Evolutionary conservation across 2,329 filamentous ascomycete species (phyloP).

Genomic region (Diaporthe australafricana): DNA sequence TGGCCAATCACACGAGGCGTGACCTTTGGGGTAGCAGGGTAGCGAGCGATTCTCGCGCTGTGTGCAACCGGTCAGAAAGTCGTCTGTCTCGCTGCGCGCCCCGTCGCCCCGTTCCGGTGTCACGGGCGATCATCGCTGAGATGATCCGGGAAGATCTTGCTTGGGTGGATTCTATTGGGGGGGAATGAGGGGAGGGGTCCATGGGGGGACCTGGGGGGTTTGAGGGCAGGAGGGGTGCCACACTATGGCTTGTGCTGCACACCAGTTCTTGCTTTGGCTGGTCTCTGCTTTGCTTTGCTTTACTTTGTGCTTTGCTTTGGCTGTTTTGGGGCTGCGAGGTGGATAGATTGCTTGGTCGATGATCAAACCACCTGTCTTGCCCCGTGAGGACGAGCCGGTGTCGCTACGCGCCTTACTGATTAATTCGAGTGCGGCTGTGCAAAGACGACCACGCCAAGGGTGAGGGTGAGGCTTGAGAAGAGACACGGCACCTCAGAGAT

Average conservation of each 20-base stretch:
- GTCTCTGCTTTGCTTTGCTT: too few species aligned
- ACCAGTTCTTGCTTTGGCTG: not conserved
- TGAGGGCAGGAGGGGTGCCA: not conserved
- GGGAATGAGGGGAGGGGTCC: conserved; percentile 9
- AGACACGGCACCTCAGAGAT: conserved; percentile 19
- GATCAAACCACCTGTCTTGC: conserved; percentile 24
- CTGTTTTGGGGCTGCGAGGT: not conserved
- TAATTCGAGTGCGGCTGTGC: conserved; percentile 29
- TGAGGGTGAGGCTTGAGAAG: not conserved
- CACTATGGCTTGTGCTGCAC: not conserved
- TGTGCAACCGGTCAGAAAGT: not conserved
- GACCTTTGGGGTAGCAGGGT: conserved; percentile 21
- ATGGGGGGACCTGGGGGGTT: not conserved
- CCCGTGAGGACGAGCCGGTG: conserved; percentile 26
- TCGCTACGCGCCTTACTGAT: conserved; percentile 31
- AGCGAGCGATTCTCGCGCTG: conserved; percentile 32
- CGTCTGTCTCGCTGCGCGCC: conserved; percentile 9
- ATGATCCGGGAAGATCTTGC: conserved; percentile 28
- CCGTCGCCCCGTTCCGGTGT: conserved; percentile 33
- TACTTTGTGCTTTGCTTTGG: not conserved
- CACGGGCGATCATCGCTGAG: conserved; percentile 22
- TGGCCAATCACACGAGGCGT: conserved; percentile 27
- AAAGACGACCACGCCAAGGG: not conserved
- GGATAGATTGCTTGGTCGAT: not conserved
- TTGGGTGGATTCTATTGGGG: not conserved